Percentiles rank a stretch among this genome's conserved stretches.
Conservation (phyloP, 2,329 filamentous ascomycete species). For the Hymenoscyphus albidus region DNA sequence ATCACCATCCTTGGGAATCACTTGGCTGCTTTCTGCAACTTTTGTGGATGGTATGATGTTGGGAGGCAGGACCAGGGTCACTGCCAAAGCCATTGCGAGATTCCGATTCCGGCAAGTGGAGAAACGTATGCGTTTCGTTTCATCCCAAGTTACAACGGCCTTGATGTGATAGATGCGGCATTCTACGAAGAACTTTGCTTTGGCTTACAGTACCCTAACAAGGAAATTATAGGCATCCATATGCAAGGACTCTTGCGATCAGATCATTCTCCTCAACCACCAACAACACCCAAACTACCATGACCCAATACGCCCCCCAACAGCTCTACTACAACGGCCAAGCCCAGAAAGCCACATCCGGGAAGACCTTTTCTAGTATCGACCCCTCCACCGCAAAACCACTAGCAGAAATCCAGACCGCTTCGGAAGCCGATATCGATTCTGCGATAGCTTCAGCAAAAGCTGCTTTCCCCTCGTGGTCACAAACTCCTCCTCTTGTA, state of each 20-base stretch:
- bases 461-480: slow-evolving; percentile 72
- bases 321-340: slow-evolving; percentile 75
- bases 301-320: slow-evolving; percentile 43
- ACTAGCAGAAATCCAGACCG: slow-evolving; percentile 68
- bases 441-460: slow-evolving; percentile 67
- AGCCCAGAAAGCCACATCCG: slow-evolving; percentile 56
- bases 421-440: slow-evolving; percentile 64
- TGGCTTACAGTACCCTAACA: slow-evolving; percentile 9
- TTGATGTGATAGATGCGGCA: neutral
- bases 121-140: neutral
- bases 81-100: neutral
- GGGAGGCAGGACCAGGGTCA: neutral
- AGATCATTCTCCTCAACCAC: neutral
- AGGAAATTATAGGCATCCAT: neutral
- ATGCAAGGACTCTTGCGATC: neutral
- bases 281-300: slow-evolving; percentile 20
- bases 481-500: slow-evolving; percentile 66
- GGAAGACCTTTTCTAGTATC: slow-evolving; percentile 65
- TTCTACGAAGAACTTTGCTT: slow-evolving; percentile 2
- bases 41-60: neutral
- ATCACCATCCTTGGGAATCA: neutral
- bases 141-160: neutral
- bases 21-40: neutral
- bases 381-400: slow-evolving; percentile 68
- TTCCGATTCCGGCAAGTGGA: neutral